phyloP scores from a whole-genome alignment of 257 asterid species.

The Gentiana dahurica region DNA sequence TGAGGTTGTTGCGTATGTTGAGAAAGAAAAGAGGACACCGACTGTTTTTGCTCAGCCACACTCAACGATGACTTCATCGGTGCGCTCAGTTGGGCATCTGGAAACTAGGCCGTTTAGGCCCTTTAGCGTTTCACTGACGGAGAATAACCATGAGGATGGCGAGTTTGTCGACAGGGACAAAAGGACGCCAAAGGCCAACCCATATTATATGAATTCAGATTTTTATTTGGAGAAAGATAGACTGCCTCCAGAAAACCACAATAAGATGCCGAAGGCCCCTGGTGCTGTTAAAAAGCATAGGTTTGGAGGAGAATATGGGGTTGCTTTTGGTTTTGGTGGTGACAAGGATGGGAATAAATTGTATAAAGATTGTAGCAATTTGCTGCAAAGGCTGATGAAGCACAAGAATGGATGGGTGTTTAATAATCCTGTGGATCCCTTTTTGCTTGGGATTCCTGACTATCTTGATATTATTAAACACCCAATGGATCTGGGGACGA shows the following conservation, averaged over 20 bases:
- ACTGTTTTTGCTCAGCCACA: slow-evolving; percentile 16
- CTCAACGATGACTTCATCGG: slow-evolving; percentile 28
- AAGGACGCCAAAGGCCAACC: slow-evolving; percentile 91
- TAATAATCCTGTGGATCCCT: slow-evolving; percentile 71
- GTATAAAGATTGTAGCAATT: slow-evolving; percentile 51
- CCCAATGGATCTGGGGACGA: slow-evolving; percentile 94
- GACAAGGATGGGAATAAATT: slow-evolving; percentile 42
- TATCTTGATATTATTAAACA: slow-evolving; percentile 63
- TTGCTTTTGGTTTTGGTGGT: slow-evolving; percentile 35
- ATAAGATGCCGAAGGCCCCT: slow-evolving; percentile 50
- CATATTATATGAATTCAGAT: slow-evolving; percentile 69
- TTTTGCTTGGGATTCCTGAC: slow-evolving; percentile 55
- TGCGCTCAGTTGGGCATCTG: slow-evolving; percentile 35
- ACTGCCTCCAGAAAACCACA: slow-evolving; percentile 57
- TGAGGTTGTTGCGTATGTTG: slow-evolving; percentile 32
- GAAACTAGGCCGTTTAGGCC: slow-evolving; percentile 54
- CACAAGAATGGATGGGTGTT: slow-evolving; percentile 88
- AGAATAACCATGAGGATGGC: slow-evolving; percentile 27
- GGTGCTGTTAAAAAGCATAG: slow-evolving; percentile 44
- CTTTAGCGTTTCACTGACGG: slow-evolving; percentile 53
- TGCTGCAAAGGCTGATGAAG: slow-evolving; percentile 80
- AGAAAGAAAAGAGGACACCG: slow-evolving; percentile 92
- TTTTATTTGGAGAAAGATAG: slow-evolving; percentile 85
- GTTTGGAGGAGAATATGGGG: slow-evolving; percentile 28
- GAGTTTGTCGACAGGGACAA: slow-evolving; percentile 75